Conservation (phyloP, 2,329 filamentous ascomycete species). For the Mycosphaerella arachidis region DNA sequence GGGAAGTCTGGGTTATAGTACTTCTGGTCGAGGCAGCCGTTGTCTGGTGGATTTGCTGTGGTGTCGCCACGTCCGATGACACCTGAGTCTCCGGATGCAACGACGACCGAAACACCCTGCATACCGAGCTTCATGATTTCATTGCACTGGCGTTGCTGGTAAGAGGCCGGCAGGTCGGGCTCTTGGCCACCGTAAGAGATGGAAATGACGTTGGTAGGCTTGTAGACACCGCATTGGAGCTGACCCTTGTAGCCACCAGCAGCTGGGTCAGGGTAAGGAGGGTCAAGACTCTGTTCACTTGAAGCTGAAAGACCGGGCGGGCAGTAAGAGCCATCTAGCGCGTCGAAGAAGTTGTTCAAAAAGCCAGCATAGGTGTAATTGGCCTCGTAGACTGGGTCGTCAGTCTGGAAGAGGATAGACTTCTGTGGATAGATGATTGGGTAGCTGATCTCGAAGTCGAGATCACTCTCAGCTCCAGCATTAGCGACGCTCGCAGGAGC, state of each 20-base stretch:
- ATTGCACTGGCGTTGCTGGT: constrained; percentile 48
- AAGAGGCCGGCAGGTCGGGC: constrained; percentile 38
- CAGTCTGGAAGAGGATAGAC: constrained; percentile 47
- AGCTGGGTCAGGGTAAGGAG: constrained; percentile 40
- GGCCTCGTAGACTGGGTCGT: constrained; percentile 33
- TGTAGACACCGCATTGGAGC: constrained; percentile 43
- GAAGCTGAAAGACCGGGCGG: no score
- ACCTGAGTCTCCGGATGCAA: constrained; percentile 47
- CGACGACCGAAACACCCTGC: constrained; percentile 47
- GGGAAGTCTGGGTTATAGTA: constrained; percentile 6
- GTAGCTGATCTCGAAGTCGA: constrained; percentile 49
- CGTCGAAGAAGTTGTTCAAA: constrained; percentile 43
- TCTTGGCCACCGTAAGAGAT: constrained; percentile 58
- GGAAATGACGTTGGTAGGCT: constrained; percentile 55
- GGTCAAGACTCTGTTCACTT: constrained; percentile 47
- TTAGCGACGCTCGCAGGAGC: constrained; percentile 39
- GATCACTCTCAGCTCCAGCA: constrained; percentile 44
- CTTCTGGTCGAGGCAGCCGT: constrained; percentile 33
- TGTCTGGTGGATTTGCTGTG: constrained; percentile 29
- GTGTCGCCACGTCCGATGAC: constrained; percentile 25
- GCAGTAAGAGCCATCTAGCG: constrained; percentile 53
- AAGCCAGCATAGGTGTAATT: constrained; percentile 35
- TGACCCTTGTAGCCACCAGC: constrained; percentile 42
- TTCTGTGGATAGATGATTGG: constrained; percentile 51
- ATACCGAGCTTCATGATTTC: constrained; percentile 48